Percentiles rank a stretch among this genome's conserved stretches.
phyloP scores from a whole-genome alignment of 768 basidiomycete species.

The Mycena crocata region DNA sequence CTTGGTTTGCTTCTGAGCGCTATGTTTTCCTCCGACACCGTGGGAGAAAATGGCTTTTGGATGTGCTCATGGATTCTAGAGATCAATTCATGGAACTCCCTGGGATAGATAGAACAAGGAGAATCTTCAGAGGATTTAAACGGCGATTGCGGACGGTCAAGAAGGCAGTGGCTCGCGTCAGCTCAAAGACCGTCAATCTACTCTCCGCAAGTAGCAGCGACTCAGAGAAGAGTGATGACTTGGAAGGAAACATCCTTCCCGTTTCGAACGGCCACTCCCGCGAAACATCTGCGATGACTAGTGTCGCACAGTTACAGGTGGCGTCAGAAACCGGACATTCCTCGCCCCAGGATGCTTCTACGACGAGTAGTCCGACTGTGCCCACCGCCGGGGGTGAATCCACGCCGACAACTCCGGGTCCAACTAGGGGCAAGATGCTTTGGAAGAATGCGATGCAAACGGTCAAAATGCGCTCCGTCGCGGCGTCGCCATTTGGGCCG shows the following conservation, averaged over 20 bases:
- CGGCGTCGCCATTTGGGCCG: slow-evolving; percentile 36
- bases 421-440: slow-evolving; percentile 51
- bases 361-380: slow-evolving; percentile 22
- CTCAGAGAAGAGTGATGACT: slow-evolving; percentile 41
- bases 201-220: slow-evolving; percentile 38
- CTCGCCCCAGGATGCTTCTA: not conserved
- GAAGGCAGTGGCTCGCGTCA: slow-evolving; percentile 37
- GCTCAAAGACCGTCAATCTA: slow-evolving; percentile 39
- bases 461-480: slow-evolving; percentile 53
- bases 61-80: slow-evolving; percentile 62
- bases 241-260: slow-evolving; percentile 43
- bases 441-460: slow-evolving; percentile 58
- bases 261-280: slow-evolving; percentile 32
- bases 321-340: slow-evolving; percentile 11
- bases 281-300: slow-evolving; percentile 27
- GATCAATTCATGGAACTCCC: slow-evolving; percentile 49
- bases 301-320: slow-evolving; percentile 35
- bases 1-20: slow-evolving; percentile 80
- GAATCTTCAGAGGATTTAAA: slow-evolving; percentile 29
- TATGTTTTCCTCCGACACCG: slow-evolving; percentile 72
- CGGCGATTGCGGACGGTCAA: slow-evolving; percentile 32
- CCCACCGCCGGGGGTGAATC: not conserved
- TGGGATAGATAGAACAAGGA: slow-evolving; percentile 36
- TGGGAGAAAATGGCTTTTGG: slow-evolving; percentile 78
- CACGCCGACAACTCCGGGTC: slow-evolving; percentile 17